Evolutionary conservation across 768 basidiomycete genomes (phyloP).

Genomic region (Macrolepiota albuminosa): DNA sequence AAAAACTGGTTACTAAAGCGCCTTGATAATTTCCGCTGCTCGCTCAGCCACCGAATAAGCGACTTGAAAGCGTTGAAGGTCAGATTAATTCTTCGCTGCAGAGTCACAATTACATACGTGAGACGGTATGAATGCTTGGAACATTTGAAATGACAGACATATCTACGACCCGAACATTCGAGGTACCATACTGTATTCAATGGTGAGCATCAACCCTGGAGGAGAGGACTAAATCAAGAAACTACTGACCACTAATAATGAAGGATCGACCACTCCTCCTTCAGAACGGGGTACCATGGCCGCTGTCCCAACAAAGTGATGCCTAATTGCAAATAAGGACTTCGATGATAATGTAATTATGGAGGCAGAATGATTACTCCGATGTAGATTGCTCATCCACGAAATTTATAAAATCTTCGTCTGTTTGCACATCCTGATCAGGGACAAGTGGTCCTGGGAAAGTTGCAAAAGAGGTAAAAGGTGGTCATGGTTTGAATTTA

Average conservation of each 20-base stretch:
- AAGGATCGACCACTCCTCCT: slow-evolving; percentile 12
- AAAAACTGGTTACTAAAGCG: not conserved
- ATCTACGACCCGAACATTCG: slow-evolving; percentile 12
- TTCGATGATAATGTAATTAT: not conserved
- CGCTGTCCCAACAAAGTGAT: slow-evolving; percentile 15
- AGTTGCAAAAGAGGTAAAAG: not conserved
- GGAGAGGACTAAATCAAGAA: not conserved
- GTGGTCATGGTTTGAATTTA: not conserved
- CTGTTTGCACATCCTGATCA: slow-evolving; percentile 5
- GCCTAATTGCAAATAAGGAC: not conserved
- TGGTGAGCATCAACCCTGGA: not conserved
- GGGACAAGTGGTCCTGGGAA: not conserved
- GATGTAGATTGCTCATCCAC: slow-evolving; percentile 9
- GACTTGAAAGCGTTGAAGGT: not conserved
- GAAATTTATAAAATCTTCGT: slow-evolving; percentile 10
- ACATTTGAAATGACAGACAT: slow-evolving; percentile 10
- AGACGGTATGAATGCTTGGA: slow-evolving; percentile 14
- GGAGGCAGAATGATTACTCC: slow-evolving; percentile 2
- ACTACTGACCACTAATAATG: not conserved
- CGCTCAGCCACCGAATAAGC: slow-evolving; percentile 12
- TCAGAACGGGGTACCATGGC: slow-evolving; percentile 13
- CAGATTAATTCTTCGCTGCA: not conserved
- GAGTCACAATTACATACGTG: not conserved
- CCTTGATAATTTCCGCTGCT: slow-evolving; percentile 11
- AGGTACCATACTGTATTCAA: slow-evolving; percentile 9